Percentiles rank a stretch among this genome's conserved stretches.
Evolutionary conservation across 306 rosid genomes (phyloP).

Genomic region (Prunus fruticosa): DNA sequence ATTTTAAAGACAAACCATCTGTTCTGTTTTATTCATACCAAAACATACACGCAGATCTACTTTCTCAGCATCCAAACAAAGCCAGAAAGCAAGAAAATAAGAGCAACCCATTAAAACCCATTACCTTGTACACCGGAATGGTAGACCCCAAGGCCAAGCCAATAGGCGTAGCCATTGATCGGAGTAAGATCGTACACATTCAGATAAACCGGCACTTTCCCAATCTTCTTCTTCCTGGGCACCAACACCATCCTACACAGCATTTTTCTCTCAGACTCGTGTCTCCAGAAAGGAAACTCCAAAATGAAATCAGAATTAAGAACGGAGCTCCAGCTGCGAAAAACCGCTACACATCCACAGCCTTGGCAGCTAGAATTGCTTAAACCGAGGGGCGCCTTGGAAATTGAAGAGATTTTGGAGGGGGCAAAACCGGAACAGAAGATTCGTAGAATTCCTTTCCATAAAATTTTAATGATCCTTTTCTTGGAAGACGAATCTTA

Average conservation of each 20-base stretch:
- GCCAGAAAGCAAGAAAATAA: background rate
- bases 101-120: background rate
- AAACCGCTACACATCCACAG: too few relatives aligned
- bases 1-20: background rate
- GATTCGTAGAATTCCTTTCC: background rate
- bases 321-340: background rate
- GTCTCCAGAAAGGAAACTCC: background rate
- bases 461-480: background rate
- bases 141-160: constrained; percentile 95
- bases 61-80: background rate
- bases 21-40: background rate
- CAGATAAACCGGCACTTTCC: constrained; percentile 74
- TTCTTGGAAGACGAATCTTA: constrained; percentile 20
- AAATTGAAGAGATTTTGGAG: background rate
- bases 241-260: constrained; percentile 46
- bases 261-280: constrained; percentile 30
- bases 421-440: background rate
- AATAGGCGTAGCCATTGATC: constrained; percentile 86
- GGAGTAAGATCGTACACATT: constrained; percentile 94
- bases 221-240: constrained; percentile 66
- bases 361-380: constrained; percentile 4
- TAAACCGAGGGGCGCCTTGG: constrained; percentile 5
- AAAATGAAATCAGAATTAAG: background rate
- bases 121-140: constrained; percentile 97
- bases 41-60: background rate